Conservation (phyloP, 371 early-diverging fungal genomes). For the Caulochytrium protostelioides region DNA sequence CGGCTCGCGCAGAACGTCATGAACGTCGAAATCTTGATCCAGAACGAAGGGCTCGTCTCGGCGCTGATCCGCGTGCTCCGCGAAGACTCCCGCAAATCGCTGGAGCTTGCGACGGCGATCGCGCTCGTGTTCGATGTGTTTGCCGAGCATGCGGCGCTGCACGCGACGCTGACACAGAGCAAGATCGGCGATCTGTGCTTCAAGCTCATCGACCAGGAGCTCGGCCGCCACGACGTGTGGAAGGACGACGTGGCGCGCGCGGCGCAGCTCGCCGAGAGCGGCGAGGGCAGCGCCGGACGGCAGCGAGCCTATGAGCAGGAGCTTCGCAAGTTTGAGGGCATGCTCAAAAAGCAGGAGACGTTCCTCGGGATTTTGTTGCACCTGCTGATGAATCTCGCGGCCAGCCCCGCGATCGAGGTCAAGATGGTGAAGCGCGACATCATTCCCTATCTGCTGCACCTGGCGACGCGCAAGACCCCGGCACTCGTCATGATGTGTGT, state of each 20-base stretch:
- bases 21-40: slow-evolving; percentile 13
- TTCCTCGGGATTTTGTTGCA: slow-evolving; percentile 14
- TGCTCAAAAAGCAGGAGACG: slow-evolving; percentile 21
- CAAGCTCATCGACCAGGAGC: slow-evolving; percentile 18
- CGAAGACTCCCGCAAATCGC: slow-evolving; percentile 21
- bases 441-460: slow-evolving; percentile 11
- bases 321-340: slow-evolving; percentile 18
- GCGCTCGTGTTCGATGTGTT: slow-evolving; percentile 25
- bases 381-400: slow-evolving; percentile 22
- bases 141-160: slow-evolving; percentile 21
- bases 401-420: slow-evolving; percentile 21
- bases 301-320: too few species aligned
- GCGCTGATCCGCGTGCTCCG: slow-evolving; percentile 28
- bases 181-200: slow-evolving; percentile 32
- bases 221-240: slow-evolving; percentile 11
- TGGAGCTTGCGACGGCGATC: slow-evolving; percentile 26
- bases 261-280: too few species aligned
- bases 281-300: too few species aligned
- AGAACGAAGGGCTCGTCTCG: slow-evolving; percentile 22
- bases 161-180: slow-evolving; percentile 18
- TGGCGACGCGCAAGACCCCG: slow-evolving; percentile 18
- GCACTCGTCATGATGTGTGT: slow-evolving; percentile 16
- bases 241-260: too few species aligned
- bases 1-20: slow-evolving; percentile 13
- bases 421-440: slow-evolving; percentile 28